Evolutionary conservation across 1,284 basidiomycete genomes (phyloP), one percentile per base, ranked within the genome.

Genomic region (Singerocomus inundabilis): DNA sequence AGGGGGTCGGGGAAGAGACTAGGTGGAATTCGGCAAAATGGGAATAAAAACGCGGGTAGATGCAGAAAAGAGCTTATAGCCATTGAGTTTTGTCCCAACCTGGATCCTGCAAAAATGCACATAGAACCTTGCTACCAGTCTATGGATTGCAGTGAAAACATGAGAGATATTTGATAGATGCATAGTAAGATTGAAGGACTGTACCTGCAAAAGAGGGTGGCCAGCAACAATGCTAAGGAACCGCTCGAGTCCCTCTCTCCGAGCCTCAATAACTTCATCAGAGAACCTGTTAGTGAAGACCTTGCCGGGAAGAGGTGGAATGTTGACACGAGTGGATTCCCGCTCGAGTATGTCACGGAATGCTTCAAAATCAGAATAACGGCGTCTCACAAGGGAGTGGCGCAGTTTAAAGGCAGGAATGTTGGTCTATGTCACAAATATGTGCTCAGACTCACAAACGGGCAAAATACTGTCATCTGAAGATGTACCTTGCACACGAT

Each of bases 311-410:
- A 99, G 82, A 21, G 93, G 84, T 0, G 96, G 96, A 63, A 99
- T 98, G 71, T 98, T 99, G 57, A 99, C 97, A 25, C 97, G 80
- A 6, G 94, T 98, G 10, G 88, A 91, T 72, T 99, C 96, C 58
- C 94, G 85, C 72, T 99, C 97, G 42, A 99, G 84, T 62, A 98
- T 92, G 70, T 99, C 96, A 44, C 95, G 85, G 78, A 99, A 99
- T 6, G 96, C 95, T 70, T 99, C 96, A 68, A 99, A 99, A 72
- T 99, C 96, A 42, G 93, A 97, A 70, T 99, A 99, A 44, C 97
- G 89, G 48, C 97, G 80, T 51, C 96, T 85, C 26, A 99, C 97
- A 40, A 92, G 78, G 2, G 94, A 98, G 73, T 97, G 94, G 37
- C 91, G 87, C 47, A 98, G 80, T 69, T 98, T 97, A 80, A 99